Base-by-base conservation (phyloP, 257 asterid species). In the Paulownia fortunei region DNA sequence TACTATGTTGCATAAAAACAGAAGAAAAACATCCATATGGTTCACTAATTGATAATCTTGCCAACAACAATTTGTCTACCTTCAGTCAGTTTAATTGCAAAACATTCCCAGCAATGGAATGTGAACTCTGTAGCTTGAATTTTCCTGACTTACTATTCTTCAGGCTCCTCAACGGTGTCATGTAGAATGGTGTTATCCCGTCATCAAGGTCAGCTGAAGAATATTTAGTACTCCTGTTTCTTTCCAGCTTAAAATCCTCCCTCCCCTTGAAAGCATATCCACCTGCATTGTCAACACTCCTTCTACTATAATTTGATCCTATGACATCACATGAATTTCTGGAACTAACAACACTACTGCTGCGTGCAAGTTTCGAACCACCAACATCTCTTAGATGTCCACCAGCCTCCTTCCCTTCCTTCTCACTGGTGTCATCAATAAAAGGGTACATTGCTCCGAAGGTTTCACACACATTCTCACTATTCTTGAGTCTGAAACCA, bases 151-250 rank as follows among this genome's bases (percentile, higher is more conserved):
- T 88, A 54, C 85, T 81, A 80, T 84, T 82, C 84, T 88, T 87
- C 80, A 86, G 74, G 76, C 88, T 88, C 85, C 91, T 86, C 90
- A 90, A 72, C 10, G 98, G 97, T 55, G 96, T 89, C 92, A 92
- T 82, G 84, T 94, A 90, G 86, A 94, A 90, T 3, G 97, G 96
- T 47, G 81, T 68, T 2, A 76, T 72, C 58, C 89, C 90, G 52
- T 80, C 81, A 13, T 87, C 91, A 27, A 88, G 78, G 47, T 84
- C 85, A 51, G 77, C 81, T 4, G 91, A 76, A 16, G 81, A 65
- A 66, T 81, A 77, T 23, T 86, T 84, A 21, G 70, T 69, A 62
- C 89, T 86, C 78, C 16, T 61, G 60, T 82, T 85, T 66, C 89
- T 73, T 80, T 86, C 92, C 83, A 85, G 84, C 67, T 81, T 75